phyloP scores from a whole-genome alignment of 2,329 filamentous ascomycete genomes.

The Monilinia laxa region DNA sequence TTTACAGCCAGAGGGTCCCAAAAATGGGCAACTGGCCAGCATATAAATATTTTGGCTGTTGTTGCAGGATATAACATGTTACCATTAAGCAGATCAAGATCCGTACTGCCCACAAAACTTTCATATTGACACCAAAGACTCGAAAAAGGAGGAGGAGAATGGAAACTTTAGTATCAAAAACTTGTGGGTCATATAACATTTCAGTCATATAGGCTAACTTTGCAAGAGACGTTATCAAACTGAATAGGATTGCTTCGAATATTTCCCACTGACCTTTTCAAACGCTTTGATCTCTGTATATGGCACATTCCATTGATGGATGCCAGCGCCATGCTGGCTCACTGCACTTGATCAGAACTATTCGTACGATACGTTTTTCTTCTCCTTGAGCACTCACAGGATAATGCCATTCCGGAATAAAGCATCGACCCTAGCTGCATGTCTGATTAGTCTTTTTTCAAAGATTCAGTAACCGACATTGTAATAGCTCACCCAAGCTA shows the following conservation, averaged over 20 bases:
- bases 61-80: conserved; percentile 7
- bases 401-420: conserved; percentile 12
- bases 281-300: neutral
- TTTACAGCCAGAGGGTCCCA: conserved; percentile 6
- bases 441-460: neutral
- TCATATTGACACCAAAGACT: conserved; percentile 9
- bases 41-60: conserved; percentile 8
- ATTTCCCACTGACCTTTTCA: neutral
- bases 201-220: neutral
- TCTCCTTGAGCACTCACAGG: neutral
- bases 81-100: conserved; percentile 1
- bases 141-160: conserved; percentile 8
- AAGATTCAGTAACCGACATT: too few species aligned
- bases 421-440: neutral
- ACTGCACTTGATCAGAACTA: neutral
- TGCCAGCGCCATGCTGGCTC: neutral
- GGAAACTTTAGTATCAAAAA: conserved; percentile 2
- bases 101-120: conserved; percentile 3
- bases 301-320: conserved; percentile 4
- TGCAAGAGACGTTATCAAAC: neutral
- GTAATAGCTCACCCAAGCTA: neutral
- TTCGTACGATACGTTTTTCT: neutral
- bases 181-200: neutral
- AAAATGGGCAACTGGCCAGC: conserved; percentile 13
- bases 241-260: neutral